A percentile compares a stretch with the other conserved stretches of the same genome.
phyloP scores from a whole-genome alignment of 352 stramenopile genomes.

The Pythium aristosporum region DNA sequence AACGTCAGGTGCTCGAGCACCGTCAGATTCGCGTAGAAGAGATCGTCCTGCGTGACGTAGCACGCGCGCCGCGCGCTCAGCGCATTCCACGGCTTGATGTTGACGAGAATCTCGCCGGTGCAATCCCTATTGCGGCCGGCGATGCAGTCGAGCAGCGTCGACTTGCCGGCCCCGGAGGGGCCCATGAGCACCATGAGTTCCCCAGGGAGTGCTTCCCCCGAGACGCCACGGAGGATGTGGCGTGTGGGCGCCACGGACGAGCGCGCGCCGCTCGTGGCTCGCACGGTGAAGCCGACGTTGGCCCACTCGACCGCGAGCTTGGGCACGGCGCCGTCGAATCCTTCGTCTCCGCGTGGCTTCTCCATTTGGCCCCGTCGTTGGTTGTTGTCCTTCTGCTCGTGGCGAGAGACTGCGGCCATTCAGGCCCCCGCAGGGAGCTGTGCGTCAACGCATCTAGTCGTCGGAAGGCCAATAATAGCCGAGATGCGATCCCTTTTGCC shows the following conservation, averaged over 20 bases:
- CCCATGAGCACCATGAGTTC: conserved; percentile 63
- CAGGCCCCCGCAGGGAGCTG: too few relatives aligned
- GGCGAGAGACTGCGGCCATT: too few relatives aligned
- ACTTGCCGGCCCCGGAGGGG: conserved; percentile 55
- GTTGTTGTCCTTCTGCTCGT: too few relatives aligned
- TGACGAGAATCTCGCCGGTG: conserved; percentile 34
- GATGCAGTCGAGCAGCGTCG: conserved; percentile 53
- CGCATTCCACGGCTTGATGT: conserved; percentile 35
- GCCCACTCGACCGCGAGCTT: conserved; percentile 20
- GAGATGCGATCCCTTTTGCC: not conserved
- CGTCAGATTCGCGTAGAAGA: conserved; percentile 88
- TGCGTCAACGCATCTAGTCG: too few relatives aligned
- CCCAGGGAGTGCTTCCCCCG: conserved; percentile 34
- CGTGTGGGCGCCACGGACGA: conserved; percentile 1
- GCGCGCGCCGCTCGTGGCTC: not conserved
- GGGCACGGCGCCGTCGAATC: not conserved
- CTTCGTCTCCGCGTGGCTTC: not conserved
- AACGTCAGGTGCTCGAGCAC: conserved; percentile 86
- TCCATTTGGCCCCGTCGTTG: too few relatives aligned
- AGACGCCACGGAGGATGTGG: conserved; percentile 47
- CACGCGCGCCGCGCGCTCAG: conserved; percentile 22
- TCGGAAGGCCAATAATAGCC: too few relatives aligned
- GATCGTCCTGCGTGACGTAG: conserved; percentile 91
- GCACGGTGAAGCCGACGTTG: conserved; percentile 31
- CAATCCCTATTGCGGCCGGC: conserved; percentile 35